A percentile compares a stretch with the other conserved stretches of the same genome.
These are phyloP conservation scores for Alternaria viburni DNA, from an alignment of 2,329 filamentous ascomycete species.

Conservation along the genomic window DNA sequence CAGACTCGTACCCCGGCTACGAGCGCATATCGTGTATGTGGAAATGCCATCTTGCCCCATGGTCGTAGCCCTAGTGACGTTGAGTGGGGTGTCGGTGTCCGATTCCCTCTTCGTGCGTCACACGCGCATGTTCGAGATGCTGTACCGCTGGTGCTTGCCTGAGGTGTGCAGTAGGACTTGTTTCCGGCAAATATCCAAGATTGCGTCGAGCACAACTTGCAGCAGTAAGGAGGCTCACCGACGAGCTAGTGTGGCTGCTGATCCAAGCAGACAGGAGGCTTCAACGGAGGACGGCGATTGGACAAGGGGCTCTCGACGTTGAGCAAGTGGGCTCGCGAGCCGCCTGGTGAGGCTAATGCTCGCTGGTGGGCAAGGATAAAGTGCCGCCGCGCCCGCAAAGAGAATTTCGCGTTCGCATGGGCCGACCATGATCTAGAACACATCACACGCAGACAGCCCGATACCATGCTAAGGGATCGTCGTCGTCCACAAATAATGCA, in stretches of 20 bases:
- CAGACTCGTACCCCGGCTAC: slow-evolving; percentile 9
- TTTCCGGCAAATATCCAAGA: slow-evolving; percentile 6
- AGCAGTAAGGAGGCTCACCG: slow-evolving; percentile 17
- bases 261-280: slow-evolving; percentile 15
- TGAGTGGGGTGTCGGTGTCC: slow-evolving; percentile 1
- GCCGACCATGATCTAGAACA: slow-evolving; percentile 44
- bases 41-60: slow-evolving; percentile 7
- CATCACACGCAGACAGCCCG: slow-evolving; percentile 18
- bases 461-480: slow-evolving; percentile 30
- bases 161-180: slow-evolving; percentile 9
- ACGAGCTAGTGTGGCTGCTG: slow-evolving; percentile 19
- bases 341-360: slow-evolving; percentile 24
- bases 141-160: slow-evolving; percentile 3
- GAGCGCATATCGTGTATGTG: slow-evolving; percentile 6
- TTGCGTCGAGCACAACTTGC: slow-evolving; percentile 7
- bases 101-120: not conserved
- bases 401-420: slow-evolving; percentile 34
- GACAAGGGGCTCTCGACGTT: slow-evolving; percentile 15
- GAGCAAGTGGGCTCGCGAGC: slow-evolving; percentile 22
- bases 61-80: not conserved
- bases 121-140: slow-evolving; percentile 1
- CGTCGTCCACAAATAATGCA: slow-evolving; percentile 26
- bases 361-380: slow-evolving; percentile 26
- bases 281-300: slow-evolving; percentile 23
- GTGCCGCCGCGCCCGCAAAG: slow-evolving; percentile 32